Evolutionary conservation across 768 basidiomycete genomes (phyloP).

Genomic region (Cyathus striatus): DNA sequence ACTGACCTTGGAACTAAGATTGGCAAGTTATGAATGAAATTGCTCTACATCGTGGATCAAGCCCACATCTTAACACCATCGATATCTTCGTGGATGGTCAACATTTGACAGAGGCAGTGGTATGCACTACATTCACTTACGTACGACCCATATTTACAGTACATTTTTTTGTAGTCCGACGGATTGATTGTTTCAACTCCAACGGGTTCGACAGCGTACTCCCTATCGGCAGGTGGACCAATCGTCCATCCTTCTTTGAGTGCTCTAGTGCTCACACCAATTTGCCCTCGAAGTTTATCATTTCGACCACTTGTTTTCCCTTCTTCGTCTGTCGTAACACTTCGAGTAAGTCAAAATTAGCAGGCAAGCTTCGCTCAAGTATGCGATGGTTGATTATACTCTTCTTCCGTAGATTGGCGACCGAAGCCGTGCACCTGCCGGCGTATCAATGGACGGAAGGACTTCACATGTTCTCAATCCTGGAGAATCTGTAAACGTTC

Average conservation of each 20-base stretch:
- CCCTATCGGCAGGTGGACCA: constrained; percentile 90
- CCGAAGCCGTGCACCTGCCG: constrained; percentile 79
- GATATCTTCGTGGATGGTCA: constrained; percentile 93
- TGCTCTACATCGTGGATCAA: constrained; percentile 85
- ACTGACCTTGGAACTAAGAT: constrained; percentile 34
- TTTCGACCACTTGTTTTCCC: constrained; percentile 93
- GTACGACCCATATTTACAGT: constrained; percentile 6
- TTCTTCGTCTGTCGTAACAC: constrained; percentile 67
- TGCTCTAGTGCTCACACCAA: constrained; percentile 90
- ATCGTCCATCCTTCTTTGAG: constrained; percentile 92
- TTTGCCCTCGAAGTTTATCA: constrained; percentile 87
- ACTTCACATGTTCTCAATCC: constrained; percentile 78
- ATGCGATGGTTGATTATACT: background rate
- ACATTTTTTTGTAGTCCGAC: constrained; percentile 60
- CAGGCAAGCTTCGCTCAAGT: background rate
- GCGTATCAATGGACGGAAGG: constrained; percentile 91
- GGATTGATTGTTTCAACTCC: constrained; percentile 93
- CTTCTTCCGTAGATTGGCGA: constrained; percentile 63
- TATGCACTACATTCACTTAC: constrained; percentile 34
- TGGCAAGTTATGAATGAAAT: constrained; percentile 99
- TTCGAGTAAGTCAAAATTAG: constrained; percentile 46
- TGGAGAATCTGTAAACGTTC: constrained; percentile 81
- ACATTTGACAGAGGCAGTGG: constrained; percentile 92
- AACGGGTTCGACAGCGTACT: constrained; percentile 95
- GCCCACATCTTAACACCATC: constrained; percentile 88